Evolutionary conservation across 2,329 filamentous ascomycete species (phyloP), one percentile per base, ranked within the genome.

Genomic region (Macroventuria anomochaeta): DNA sequence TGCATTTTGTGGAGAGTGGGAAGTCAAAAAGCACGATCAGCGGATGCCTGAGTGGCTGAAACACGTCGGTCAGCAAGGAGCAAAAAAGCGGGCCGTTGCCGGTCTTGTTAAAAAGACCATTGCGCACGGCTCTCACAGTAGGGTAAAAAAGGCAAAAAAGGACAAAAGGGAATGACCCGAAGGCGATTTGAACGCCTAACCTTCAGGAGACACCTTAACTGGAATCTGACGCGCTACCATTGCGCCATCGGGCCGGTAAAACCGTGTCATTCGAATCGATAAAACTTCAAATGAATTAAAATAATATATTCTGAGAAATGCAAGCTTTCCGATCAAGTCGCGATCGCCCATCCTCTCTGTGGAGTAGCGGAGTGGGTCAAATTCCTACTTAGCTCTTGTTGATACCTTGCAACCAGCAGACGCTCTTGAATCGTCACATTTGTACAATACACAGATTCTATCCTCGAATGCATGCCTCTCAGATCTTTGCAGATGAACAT

Each of bases 151-250:
- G 3, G 17, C 25, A 25, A 18, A 51, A 43, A 38, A 20, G 4
- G 3, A 31, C 40, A 56, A 56, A 56, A 43, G 12, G 31, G 51
- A 56, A 52, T 54, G 54, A 53, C 49, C 54, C 50, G 39, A 57
- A 54, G 43, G 49, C 50, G 54, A 57, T 48, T 56, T 51, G 53
- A 56, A 56, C 53, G 53, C 46, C 47, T 56, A 56, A 52, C 53
- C 53, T 56, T 56, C 53, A 56, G 53, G 53, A 52, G 47, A 48
- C 48, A 52, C 53, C 53, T 44, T 47, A 37, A 52, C 53, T 56
- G 53, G 53, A 56, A 56, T 56, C 53, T 56, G 53, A 56, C 53
- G 53, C 53, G 53, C 53, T 56, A 56, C 53, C 53, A 56, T 56
- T 56, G 53, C 53, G 53, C 53, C 53, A 56, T 56, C 47, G 47